Evolutionary conservation across 805 yeast genomes (phyloP), one percentile per base, ranked within the genome.

Genomic region (Wickerhamomyces canadensis): DNA sequence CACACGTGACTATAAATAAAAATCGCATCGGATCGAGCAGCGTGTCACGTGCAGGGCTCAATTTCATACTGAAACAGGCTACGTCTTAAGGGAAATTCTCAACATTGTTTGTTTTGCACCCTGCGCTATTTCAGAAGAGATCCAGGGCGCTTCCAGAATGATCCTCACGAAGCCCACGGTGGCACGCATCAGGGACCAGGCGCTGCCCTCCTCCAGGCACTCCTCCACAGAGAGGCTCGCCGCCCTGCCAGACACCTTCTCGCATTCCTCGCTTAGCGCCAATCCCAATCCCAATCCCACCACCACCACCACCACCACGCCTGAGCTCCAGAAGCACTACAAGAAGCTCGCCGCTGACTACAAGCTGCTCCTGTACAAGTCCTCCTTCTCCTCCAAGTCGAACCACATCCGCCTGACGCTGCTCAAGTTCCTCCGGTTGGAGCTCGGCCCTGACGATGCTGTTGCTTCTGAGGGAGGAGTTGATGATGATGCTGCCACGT

Each of bases 361-460:
- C 19, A 14, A 28, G 5, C 40, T 44, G 24, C 40, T 37, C 15
- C 32, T 26, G 3, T 15, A 27, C 19, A 44, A 40, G 32, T 41
- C 46, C 4, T 27, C 37, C 3, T 27, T 33, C 2, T 6, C 38
- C 5, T 16, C 40, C 1, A 40, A 35, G 11, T 35, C 45, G 19
- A 47, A 47, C 22, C 36, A 35, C 16, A 14, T 47, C 14, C 38
- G 51, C 12, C 27, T 44, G 7, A 36, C 47, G 2, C 22, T 47
- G 12, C 34, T 47, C n/a, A 36, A 40, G 22, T 43, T 40, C 14
- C 31, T 47, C 6, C 35, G 51, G 22, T 21, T 43, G 9, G 38
- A 41, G 3, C 7, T 10, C 10, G 7, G 10, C 10, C 23, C 23
- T 21, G 10, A 21, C 10, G 10, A 7, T 7, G 23, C 10, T 21